These are phyloP conservation scores for Fusarium continuum DNA, from an alignment of 2,329 filamentous ascomycete genomes.

Conservation along the genomic window DNA sequence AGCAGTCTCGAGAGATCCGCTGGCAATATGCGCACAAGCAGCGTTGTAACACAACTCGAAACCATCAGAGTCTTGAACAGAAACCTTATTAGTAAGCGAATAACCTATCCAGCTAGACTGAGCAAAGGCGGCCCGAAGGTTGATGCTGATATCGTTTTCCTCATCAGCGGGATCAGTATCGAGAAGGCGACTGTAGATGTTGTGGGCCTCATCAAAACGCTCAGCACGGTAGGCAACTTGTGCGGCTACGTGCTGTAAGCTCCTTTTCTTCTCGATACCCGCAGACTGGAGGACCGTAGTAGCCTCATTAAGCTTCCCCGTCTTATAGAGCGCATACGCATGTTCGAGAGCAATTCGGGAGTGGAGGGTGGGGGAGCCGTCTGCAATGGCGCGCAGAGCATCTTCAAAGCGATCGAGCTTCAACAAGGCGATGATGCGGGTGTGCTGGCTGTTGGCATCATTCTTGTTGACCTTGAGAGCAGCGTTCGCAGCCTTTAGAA, in stretches of 20 bases:
- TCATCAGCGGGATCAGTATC: conserved; percentile 63
- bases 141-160: conserved; percentile 79
- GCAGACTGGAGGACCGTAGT: conserved; percentile 53
- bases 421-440: conserved; percentile 77
- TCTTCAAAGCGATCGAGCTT: conserved; percentile 86
- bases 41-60: conserved; percentile 87
- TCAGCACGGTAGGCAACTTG: conserved; percentile 79
- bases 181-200: conserved; percentile 69
- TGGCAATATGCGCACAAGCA: conserved; percentile 76
- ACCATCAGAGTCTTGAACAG: conserved; percentile 70
- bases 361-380: conserved; percentile 69
- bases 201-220: conserved; percentile 72
- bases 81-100: conserved; percentile 53
- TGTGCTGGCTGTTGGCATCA: conserved; percentile 70
- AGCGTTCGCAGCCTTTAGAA: conserved; percentile 71
- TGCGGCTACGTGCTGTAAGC: conserved; percentile 65
- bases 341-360: conserved; percentile 72
- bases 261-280: conserved; percentile 45
- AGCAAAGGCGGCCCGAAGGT: conserved; percentile 74
- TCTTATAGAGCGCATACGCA: conserved; percentile 86
- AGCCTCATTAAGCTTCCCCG: conserved; percentile 74
- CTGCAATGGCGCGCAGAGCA: conserved; percentile 73
- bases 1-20: conserved; percentile 71
- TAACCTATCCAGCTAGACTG: conserved; percentile 76
- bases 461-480: conserved; percentile 69